Conservation (phyloP, 148 eudicot species). For the Nyssa sinensis region DNA sequence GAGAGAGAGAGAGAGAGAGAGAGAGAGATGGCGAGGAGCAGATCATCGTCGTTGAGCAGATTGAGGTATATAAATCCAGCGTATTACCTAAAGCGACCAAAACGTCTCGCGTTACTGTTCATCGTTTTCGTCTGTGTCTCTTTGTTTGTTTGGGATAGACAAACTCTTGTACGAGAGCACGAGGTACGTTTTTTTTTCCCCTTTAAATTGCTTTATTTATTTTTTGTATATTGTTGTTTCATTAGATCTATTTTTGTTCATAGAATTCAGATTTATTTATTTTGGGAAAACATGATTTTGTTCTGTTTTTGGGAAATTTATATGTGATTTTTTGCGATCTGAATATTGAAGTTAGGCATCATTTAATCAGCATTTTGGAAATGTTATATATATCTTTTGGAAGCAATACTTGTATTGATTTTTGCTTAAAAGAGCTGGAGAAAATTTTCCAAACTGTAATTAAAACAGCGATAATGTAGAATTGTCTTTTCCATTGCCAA, state of each 20-base stretch:
- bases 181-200: slow-evolving; percentile 41
- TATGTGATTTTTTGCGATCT: neutral
- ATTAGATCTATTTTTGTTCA: slow-evolving; percentile 5
- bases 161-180: slow-evolving; percentile 74
- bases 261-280: neutral
- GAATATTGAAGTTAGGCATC: neutral
- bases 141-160: slow-evolving; percentile 89
- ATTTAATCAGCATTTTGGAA: neutral
- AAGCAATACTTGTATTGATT: neutral
- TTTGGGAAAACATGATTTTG: neutral
- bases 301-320: slow-evolving; percentile 5
- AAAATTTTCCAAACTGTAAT: too few relatives aligned
- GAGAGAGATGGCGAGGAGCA: slow-evolving; percentile 65
- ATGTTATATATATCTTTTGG: neutral
- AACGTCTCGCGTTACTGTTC: slow-evolving; percentile 70
- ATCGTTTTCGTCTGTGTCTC: slow-evolving; percentile 58
- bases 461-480: too few relatives aligned
- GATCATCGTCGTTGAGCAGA: slow-evolving; percentile 60
- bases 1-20: slow-evolving; percentile 19
- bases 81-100: slow-evolving; percentile 90
- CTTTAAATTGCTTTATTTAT: neutral
- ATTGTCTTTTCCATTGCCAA: too few relatives aligned
- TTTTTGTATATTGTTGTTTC: neutral
- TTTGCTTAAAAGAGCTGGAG: neutral
- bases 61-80: slow-evolving; percentile 81